phyloP scores from a whole-genome alignment of 352 stramenopile genomes.

The Saprolegnia parasitica region DNA sequence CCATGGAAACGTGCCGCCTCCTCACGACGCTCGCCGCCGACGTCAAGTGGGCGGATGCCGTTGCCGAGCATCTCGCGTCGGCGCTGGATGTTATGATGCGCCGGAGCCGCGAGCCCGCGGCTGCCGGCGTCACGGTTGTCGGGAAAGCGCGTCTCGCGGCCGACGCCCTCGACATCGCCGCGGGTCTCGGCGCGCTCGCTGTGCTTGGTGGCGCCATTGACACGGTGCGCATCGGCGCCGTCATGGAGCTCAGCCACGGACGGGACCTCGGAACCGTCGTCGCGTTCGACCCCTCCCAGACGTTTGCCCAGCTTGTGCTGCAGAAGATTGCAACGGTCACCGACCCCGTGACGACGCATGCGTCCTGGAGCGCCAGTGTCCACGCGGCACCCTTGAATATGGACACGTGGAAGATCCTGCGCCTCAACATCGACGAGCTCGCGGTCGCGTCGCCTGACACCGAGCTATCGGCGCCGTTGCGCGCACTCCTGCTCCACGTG shows the following conservation, averaged over 20 bases:
- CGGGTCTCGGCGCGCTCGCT: slow-evolving; percentile 27
- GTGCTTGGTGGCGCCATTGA: slow-evolving; percentile 34
- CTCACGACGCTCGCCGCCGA: neutral
- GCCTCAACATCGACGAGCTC: slow-evolving; percentile 30
- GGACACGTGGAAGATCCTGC: slow-evolving; percentile 23
- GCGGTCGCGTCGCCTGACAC: neutral
- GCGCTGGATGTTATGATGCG: neutral
- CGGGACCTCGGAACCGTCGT: slow-evolving; percentile 33
- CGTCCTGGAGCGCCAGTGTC: slow-evolving; percentile 6
- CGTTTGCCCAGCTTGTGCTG: slow-evolving; percentile 26
- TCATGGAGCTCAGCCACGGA: slow-evolving; percentile 33
- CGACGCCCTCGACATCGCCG: slow-evolving; percentile 17
- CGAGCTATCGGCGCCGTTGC: neutral
- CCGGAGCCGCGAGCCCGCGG: neutral
- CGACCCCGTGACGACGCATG: neutral
- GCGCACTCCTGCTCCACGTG: neutral
- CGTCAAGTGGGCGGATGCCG: neutral
- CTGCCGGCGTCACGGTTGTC: neutral
- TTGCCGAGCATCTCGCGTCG: neutral
- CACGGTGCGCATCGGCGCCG: slow-evolving; percentile 30
- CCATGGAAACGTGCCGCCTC: slow-evolving; percentile 13
- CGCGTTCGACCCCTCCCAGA: slow-evolving; percentile 24
- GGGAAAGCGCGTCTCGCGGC: neutral
- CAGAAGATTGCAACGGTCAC: neutral
- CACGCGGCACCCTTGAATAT: neutral